A percentile compares a stretch with the other conserved stretches of the same genome.
Evolutionary conservation across 345 rosid species (phyloP).

Genomic region (Citrus cavaleriei): DNA sequence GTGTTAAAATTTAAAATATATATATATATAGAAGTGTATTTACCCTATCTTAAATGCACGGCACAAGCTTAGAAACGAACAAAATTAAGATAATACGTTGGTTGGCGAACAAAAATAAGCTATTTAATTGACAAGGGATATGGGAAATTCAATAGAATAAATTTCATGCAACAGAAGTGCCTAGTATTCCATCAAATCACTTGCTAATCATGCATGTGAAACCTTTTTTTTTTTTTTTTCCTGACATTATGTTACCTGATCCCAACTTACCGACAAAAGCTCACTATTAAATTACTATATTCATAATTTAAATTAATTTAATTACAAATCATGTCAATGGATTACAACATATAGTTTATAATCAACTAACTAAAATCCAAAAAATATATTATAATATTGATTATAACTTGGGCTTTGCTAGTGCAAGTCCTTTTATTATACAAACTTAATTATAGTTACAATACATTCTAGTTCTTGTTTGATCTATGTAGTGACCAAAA

Average conservation of each 20-base stretch:
- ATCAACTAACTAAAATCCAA: neutral
- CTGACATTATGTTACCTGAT: constrained; percentile 32
- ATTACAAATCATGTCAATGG: neutral
- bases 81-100: too few species aligned
- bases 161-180: neutral
- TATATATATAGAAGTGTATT: neutral
- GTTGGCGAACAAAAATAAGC: too few species aligned
- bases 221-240: neutral
- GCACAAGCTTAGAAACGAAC: too few species aligned
- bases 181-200: constrained; percentile 25
- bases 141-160: neutral
- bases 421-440: constrained; percentile 40
- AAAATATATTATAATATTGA: neutral
- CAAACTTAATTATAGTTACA: constrained; percentile 15
- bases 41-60: neutral
- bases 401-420: constrained; percentile 28
- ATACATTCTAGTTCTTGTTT: neutral
- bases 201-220: constrained; percentile 10
- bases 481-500: constrained; percentile 36
- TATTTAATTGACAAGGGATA: too few species aligned
- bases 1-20: too few species aligned
- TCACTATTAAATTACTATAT: constrained; percentile 4
- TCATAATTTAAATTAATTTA: neutral
- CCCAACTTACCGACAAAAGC: constrained; percentile 40
- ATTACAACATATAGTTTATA: neutral